phyloP scores from a whole-genome alignment of 441 rosid species.

The Kokia cookei region DNA sequence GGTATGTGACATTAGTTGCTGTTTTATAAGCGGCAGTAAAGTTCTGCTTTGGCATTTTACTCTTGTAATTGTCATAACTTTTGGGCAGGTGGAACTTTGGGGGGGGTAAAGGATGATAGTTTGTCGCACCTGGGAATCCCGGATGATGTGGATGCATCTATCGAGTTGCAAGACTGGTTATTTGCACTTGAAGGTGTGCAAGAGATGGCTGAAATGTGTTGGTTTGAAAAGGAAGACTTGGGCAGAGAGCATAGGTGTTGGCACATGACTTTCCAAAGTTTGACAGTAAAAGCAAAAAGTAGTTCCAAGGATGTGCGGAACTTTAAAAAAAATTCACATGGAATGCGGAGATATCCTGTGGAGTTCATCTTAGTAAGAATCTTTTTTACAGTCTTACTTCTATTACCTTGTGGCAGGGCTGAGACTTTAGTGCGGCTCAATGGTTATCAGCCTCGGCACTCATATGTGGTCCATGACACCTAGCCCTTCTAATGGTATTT shows the following conservation, averaged over 20 bases:
- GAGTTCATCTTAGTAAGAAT: conserved; percentile 66
- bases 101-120: conserved; percentile 39
- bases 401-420: neutral
- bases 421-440: no score
- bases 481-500: neutral
- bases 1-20: conserved; percentile 31
- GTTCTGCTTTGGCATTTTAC: conserved; percentile 7
- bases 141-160: conserved; percentile 74
- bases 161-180: conserved; percentile 88
- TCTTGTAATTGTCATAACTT: conserved; percentile 10
- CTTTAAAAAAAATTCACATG: conserved; percentile 33
- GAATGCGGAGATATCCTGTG: conserved; percentile 48
- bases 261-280: conserved; percentile 76
- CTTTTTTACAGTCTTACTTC: neutral
- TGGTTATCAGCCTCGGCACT: no score
- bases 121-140: conserved; percentile 62
- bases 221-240: conserved; percentile 34
- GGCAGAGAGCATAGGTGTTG: conserved; percentile 85
- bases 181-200: conserved; percentile 92
- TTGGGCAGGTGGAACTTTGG: conserved; percentile 38
- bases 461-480: no score
- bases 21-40: neutral
- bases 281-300: conserved; percentile 63
- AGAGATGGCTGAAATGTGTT: conserved; percentile 58
- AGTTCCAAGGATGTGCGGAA: conserved; percentile 31